Conservation (phyloP, 345 rosid genomes). For the Rhodamnia rubescens region DNA sequence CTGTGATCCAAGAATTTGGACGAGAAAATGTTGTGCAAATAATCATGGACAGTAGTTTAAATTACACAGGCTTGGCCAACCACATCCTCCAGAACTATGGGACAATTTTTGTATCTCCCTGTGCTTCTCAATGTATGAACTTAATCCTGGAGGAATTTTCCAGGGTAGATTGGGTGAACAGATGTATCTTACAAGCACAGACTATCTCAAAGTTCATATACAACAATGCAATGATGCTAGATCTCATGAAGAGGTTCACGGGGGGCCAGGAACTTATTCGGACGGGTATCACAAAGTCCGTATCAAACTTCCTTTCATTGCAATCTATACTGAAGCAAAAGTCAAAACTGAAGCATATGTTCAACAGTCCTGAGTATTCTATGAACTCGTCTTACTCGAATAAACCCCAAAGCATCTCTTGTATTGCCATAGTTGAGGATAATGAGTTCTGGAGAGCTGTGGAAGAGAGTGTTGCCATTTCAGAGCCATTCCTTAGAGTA, state of each 20-base stretch:
- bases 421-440: slow-evolving; percentile 49
- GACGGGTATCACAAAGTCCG: slow-evolving; percentile 64
- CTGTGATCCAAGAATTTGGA: slow-evolving; percentile 69
- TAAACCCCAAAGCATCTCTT: slow-evolving; percentile 53
- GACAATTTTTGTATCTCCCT: slow-evolving; percentile 69
- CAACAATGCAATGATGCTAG: slow-evolving; percentile 59
- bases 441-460: slow-evolving; percentile 74
- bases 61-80: slow-evolving; percentile 53
- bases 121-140: slow-evolving; percentile 82
- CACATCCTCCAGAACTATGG: slow-evolving; percentile 68
- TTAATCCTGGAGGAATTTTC: slow-evolving; percentile 75
- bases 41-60: slow-evolving; percentile 58
- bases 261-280: slow-evolving; percentile 64
- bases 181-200: slow-evolving; percentile 69
- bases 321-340: slow-evolving; percentile 71
- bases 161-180: slow-evolving; percentile 80
- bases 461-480: slow-evolving; percentile 80
- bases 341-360: slow-evolving; percentile 55
- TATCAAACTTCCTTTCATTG: slow-evolving; percentile 62
- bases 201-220: slow-evolving; percentile 53
- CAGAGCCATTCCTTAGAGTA: slow-evolving; percentile 75
- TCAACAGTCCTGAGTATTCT: slow-evolving; percentile 61
- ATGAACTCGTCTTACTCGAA: slow-evolving; percentile 37
- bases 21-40: slow-evolving; percentile 76
- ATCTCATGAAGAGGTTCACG: slow-evolving; percentile 60